These are phyloP conservation scores for Fusarium verticillioides DNA, from an alignment of 2,329 filamentous ascomycete genomes.

Conservation along the genomic window DNA sequence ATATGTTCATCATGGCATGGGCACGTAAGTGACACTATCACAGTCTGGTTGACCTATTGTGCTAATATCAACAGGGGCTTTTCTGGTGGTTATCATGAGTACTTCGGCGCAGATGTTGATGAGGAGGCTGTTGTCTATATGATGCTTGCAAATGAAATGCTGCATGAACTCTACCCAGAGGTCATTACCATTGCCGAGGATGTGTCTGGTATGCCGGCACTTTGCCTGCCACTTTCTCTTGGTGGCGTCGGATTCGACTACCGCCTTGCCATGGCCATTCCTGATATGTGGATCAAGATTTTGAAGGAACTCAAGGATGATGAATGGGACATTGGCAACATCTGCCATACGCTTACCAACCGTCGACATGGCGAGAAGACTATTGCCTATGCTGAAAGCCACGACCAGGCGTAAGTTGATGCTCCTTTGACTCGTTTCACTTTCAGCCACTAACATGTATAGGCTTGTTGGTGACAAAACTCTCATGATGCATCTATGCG, in stretches of 20 bases:
- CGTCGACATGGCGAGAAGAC: constrained; percentile 96
- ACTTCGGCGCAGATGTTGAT: constrained; percentile 89
- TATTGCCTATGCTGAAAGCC: constrained; percentile 96
- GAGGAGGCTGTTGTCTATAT: constrained; percentile 95
- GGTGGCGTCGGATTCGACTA: constrained; percentile 98
- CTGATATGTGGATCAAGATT: constrained; percentile 99
- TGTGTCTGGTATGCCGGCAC: constrained; percentile 97
- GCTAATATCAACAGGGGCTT: constrained; percentile 73
- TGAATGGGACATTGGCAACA: constrained; percentile 88
- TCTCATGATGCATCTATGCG: constrained; percentile 97
- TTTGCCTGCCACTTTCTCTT: constrained; percentile 85
- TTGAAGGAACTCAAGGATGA: constrained; percentile 92
- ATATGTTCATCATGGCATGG: constrained; percentile 94
- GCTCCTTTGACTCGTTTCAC: constrained; percentile 27
- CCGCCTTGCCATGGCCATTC: constrained; percentile 95
- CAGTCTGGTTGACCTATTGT: neutral
- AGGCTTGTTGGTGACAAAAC: constrained; percentile 97
- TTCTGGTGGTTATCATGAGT: constrained; percentile 97
- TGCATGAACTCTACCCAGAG: constrained; percentile 89
- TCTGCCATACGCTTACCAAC: constrained; percentile 91
- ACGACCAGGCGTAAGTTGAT: constrained; percentile 89
- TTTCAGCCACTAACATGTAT: constrained; percentile 32
- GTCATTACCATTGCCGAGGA: constrained; percentile 95
- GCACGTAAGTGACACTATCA: constrained; percentile 73
- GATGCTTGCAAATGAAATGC: constrained; percentile 95